A percentile compares a stretch with the other conserved stretches of the same genome.
Evolutionary conservation across 305 asterid genomes (phyloP).

Genomic region (Petunia hybrid): DNA sequence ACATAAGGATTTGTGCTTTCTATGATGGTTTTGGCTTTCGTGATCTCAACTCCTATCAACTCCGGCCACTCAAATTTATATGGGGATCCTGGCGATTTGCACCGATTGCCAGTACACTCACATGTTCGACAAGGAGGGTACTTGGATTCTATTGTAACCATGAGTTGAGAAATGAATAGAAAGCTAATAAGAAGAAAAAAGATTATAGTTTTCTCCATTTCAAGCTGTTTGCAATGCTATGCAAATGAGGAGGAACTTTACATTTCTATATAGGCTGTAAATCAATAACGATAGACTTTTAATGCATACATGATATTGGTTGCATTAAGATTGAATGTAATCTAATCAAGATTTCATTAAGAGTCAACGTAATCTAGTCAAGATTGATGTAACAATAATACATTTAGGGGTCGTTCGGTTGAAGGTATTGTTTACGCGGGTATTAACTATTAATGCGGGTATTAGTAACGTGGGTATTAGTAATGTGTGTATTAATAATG

Average conservation of each 20-base stretch:
- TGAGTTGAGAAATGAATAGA: constrained; percentile 7
- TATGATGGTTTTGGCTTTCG: neutral
- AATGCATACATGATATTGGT: neutral
- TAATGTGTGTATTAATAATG: too few species aligned
- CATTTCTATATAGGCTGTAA: neutral
- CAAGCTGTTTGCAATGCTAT: neutral
- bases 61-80: constrained; percentile 4
- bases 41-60: neutral
- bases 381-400: neutral
- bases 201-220: neutral
- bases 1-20: neutral
- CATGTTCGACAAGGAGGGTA: neutral
- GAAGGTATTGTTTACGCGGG: too few species aligned
- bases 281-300: neutral
- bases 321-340: neutral
- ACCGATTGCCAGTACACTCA: neutral
- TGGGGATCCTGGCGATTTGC: neutral
- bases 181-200: constrained; percentile 17
- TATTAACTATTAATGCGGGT: too few species aligned
- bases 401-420: too few species aligned
- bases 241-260: neutral
- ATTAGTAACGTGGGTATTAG: too few species aligned
- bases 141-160: constrained; percentile 14
- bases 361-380: neutral
- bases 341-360: neutral